Conservation (phyloP, 148 eudicot species). For the Pharnaceum exiguum region DNA sequence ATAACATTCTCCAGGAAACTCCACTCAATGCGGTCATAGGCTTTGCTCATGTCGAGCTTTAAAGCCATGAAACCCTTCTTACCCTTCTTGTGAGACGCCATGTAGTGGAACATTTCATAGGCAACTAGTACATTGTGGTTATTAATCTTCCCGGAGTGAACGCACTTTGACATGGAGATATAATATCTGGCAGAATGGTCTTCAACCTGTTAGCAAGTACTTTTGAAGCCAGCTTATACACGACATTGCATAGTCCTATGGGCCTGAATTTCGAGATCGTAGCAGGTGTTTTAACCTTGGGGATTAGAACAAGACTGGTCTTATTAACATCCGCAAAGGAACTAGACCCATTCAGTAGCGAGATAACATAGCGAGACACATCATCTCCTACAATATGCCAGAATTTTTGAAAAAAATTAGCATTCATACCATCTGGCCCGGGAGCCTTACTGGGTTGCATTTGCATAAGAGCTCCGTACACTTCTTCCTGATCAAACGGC, state of each 20-base stretch:
- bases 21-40: constrained; percentile 7
- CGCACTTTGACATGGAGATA: neutral
- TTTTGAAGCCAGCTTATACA: neutral
- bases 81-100: neutral
- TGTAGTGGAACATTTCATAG: too few species aligned
- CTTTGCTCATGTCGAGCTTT: neutral
- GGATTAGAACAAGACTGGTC: neutral
- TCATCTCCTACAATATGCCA: neutral
- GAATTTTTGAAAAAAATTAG: too few species aligned
- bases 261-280: neutral
- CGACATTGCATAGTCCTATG: neutral
- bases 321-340: neutral
- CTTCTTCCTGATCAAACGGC: neutral
- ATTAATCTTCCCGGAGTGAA: too few species aligned
- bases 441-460: constrained; percentile 4
- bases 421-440: too few species aligned
- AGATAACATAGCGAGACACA: neutral
- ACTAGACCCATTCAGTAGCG: neutral
- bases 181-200: neutral
- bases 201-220: neutral
- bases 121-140: too few species aligned
- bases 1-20: neutral
- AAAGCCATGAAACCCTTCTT: neutral
- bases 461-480: neutral
- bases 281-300: neutral